Percentiles rank a stretch among this genome's conserved stretches.
These are phyloP conservation scores for Eucalyptus cladocalyx DNA, from an alignment of 345 rosid species.

Conservation along the genomic window DNA sequence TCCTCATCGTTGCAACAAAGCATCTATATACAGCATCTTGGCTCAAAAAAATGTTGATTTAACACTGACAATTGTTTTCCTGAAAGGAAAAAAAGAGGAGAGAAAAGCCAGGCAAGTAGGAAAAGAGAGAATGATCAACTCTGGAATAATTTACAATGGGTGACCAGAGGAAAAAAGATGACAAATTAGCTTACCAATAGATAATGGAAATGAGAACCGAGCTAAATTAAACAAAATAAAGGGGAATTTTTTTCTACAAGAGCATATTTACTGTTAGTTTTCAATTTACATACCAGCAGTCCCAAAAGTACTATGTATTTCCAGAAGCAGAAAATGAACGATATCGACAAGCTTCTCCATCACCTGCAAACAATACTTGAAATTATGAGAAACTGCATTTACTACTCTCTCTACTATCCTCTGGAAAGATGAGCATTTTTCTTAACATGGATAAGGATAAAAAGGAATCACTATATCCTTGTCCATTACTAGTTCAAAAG, in stretches of 20 bases:
- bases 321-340: conserved; percentile 71
- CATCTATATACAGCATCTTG: background rate
- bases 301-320: conserved; percentile 64
- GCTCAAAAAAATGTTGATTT: background rate
- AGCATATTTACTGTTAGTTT: background rate
- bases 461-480: background rate
- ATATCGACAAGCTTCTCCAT: conserved; percentile 97
- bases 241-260: background rate
- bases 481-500: background rate
- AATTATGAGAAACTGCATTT: background rate
- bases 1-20: background rate
- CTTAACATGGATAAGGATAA: background rate
- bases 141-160: background rate
- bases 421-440: background rate
- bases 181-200: background rate
- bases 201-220: background rate
- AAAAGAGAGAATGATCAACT: background rate
- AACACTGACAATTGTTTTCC: background rate
- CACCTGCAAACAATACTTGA: conserved; percentile 27
- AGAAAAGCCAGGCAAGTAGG: background rate
- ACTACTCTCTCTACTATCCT: background rate
- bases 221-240: background rate
- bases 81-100: background rate
- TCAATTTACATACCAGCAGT: conserved; percentile 43
- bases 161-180: background rate